These are phyloP conservation scores for Lactifluus rugatus DNA, from an alignment of 768 basidiomycete genomes.

Conservation along the genomic window DNA sequence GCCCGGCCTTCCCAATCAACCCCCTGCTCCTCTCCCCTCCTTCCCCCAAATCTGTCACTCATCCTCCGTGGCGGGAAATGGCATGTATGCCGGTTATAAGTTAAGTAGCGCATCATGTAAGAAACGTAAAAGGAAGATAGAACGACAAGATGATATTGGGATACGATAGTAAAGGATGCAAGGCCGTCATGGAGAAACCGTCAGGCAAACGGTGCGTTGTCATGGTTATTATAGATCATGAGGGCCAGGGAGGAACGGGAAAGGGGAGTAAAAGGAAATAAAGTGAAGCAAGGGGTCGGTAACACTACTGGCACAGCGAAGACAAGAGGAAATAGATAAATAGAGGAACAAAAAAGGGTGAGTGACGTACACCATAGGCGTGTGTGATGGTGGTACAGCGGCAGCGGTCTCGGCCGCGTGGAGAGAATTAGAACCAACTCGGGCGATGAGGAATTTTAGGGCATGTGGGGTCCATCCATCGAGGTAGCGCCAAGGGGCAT, in stretches of 20 bases:
- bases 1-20: background rate
- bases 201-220: background rate
- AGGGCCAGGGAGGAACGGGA: background rate
- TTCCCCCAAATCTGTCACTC: background rate
- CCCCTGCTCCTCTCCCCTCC: background rate
- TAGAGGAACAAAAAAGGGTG: background rate
- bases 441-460: background rate
- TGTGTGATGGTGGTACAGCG: conserved; percentile 1
- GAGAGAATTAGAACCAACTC: background rate
- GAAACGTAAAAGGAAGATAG: background rate
- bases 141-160: conserved; percentile 4
- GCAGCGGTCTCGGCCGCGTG: background rate
- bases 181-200: background rate
- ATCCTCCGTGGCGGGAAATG: background rate
- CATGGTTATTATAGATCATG: background rate
- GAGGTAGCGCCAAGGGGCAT: background rate
- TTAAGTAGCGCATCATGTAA: conserved; percentile 11
- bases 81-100: conserved; percentile 3
- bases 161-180: background rate
- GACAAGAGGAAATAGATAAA: conserved; percentile 12
- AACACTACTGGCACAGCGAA: conserved; percentile 13
- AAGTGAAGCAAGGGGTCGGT: conserved; percentile 8
- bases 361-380: conserved; percentile 1
- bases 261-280: background rate
- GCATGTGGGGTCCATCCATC: background rate